Percentiles rank a stretch among this genome's conserved stretches.
Conservation (phyloP, 768 basidiomycete species). For the Xerocomellus dryophilus region DNA sequence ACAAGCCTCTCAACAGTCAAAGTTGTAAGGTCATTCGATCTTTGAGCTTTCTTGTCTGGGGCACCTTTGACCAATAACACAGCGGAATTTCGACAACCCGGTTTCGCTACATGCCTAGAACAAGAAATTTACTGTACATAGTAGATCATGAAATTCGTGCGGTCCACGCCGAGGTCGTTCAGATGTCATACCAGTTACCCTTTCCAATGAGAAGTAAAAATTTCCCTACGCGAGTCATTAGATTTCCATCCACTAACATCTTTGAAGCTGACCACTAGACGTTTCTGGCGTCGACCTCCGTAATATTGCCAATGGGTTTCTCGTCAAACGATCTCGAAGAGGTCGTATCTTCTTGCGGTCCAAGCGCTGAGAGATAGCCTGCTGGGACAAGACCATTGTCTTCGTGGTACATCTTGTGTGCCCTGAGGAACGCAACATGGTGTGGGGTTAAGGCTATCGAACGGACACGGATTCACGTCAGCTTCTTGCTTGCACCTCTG, state of each 20-base stretch:
- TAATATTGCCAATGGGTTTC: not conserved
- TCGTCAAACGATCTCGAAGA: conserved; percentile 13
- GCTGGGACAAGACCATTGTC: conserved; percentile 22
- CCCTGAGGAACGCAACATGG: conserved; percentile 21
- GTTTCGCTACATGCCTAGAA: not conserved
- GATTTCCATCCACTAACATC: not conserved
- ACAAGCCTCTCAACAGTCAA: conserved; percentile 2
- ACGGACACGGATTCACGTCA: conserved; percentile 6
- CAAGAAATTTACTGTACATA: conserved; percentile 14
- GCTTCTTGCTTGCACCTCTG: not conserved
- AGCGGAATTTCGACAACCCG: not conserved
- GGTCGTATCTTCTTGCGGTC: not conserved
- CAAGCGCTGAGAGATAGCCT: conserved; percentile 22
- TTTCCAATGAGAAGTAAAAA: conserved; percentile 8
- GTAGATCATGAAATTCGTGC: conserved; percentile 1
- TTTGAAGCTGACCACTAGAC: conserved; percentile 12
- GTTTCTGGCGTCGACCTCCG: not conserved
- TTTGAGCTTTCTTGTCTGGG: not conserved
- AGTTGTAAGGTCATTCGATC: conserved; percentile 6
- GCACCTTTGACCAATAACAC: not conserved
- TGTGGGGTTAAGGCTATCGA: conserved; percentile 23
- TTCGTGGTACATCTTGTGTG: conserved; percentile 24
- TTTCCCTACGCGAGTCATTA: not conserved
- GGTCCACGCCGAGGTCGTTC: not conserved
- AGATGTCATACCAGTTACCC: not conserved